Conservation (phyloP, 345 rosid genomes). For the Syzygium oleosum region DNA sequence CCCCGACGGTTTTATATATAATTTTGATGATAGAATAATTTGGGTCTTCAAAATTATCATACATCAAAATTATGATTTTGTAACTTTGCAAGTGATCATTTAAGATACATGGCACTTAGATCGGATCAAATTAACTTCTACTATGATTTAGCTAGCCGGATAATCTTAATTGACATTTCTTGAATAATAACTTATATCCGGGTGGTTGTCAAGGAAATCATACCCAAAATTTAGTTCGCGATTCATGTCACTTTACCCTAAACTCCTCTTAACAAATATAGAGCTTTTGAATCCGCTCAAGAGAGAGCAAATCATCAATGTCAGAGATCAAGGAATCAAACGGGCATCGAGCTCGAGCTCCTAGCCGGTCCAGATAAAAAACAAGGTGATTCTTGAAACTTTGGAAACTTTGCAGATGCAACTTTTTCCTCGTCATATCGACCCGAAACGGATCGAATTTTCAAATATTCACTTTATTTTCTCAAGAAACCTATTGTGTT, state of each 20-base stretch:
- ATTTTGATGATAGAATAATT: background rate
- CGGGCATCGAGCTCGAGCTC: background rate
- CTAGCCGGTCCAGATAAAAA: background rate
- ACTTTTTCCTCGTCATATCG: background rate
- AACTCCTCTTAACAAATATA: background rate
- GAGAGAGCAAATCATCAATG: too few species aligned
- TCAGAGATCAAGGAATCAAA: background rate
- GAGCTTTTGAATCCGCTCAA: background rate
- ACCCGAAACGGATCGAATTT: background rate
- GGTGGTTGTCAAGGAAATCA: background rate
- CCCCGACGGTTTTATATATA: background rate
- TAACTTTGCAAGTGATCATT: background rate
- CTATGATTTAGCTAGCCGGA: background rate
- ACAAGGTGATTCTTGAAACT: background rate
- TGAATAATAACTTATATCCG: background rate
- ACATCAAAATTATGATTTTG: background rate
- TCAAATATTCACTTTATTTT: background rate
- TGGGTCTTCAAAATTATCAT: background rate
- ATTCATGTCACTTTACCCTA: background rate
- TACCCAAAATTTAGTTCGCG: background rate
- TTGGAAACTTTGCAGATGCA: background rate
- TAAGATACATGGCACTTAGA: background rate
- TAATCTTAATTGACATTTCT: background rate
- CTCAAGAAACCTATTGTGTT: background rate
- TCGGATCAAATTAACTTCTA: background rate